phyloP scores from a whole-genome alignment of 495 filamentous ascomycete species.

The Aspergillus saccharolyticus region DNA sequence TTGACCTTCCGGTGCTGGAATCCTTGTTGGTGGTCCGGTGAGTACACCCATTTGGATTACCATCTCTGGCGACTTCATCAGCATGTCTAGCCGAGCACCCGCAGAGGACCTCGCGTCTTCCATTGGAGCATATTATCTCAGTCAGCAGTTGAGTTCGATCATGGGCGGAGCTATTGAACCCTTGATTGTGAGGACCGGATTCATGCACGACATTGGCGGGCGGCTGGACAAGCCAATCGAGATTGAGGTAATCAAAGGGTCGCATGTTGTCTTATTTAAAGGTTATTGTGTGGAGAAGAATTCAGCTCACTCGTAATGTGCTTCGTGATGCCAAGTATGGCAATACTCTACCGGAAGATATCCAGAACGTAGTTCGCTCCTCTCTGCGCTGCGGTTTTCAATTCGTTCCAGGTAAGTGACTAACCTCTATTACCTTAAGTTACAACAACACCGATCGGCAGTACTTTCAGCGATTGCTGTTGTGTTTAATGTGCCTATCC shows the following conservation, averaged over 20 bases:
- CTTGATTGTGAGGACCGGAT: background rate
- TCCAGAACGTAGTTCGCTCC: background rate
- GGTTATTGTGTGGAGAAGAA: background rate
- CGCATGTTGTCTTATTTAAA: too few relatives aligned
- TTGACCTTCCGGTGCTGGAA: background rate
- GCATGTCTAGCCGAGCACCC: background rate
- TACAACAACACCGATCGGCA: background rate
- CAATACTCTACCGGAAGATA: background rate
- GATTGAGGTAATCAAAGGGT: background rate
- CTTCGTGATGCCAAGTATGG: background rate
- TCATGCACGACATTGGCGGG: slow-evolving; percentile 1
- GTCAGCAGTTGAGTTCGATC: slow-evolving; percentile 5
- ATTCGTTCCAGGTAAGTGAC: slow-evolving; percentile 5
- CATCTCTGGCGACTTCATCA: slow-evolving; percentile 8
- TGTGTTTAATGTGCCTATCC: background rate
- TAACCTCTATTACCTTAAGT: background rate
- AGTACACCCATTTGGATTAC: slow-evolving; percentile 3
- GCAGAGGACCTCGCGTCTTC: background rate
- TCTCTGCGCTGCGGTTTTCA: slow-evolving; percentile 3
- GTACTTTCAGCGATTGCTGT: background rate
- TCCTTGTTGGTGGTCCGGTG: slow-evolving; percentile 6
- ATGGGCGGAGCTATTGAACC: background rate
- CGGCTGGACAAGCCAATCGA: background rate
- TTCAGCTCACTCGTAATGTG: background rate
- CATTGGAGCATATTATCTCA: slow-evolving; percentile 6